Evolutionary conservation across 2,329 filamentous ascomycete species (phyloP), one percentile per base, ranked within the genome.

Genomic region (Aspergillus pseudoglaucus): DNA sequence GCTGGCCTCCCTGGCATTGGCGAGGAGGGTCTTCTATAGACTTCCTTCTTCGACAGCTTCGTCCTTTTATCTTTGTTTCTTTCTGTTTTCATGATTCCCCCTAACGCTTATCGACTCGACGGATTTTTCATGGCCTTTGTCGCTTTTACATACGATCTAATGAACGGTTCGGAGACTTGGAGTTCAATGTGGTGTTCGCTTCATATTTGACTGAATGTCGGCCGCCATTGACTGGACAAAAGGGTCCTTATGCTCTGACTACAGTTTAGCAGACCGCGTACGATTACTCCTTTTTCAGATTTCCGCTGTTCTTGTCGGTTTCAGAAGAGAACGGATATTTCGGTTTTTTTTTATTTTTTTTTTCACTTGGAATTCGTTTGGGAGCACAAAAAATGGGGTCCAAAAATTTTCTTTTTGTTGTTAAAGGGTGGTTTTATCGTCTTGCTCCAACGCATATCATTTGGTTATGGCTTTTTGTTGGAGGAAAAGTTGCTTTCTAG

Each of bases 1-100:
- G 71, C 70, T 64, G 71, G 71, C 48, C 65, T 74, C 60, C 70
- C 70, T 52, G 71, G 71, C 51, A 72, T 72, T 52, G 69, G 69
- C 49, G 69, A 72, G 55, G 68, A 72, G 56, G 68, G 68, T 41
- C 64, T 71, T 41, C 48, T 70, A 54, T 70, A 57, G 63, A 35
- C 27, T 30, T 30, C 38, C 30, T 39, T 44, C 17, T 42, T 47
- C 48, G 47, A 54, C 44, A 46, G 51, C 53, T 54, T 50, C 18
- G 45, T 45, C 44, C 50, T 54, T 54, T 20, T 39, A 18, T 12
- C 7, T 20, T 18, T 20, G 17, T 51, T 51, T 54, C 17, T 39
- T 39, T 12, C 15, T 20, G n/a, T 20, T 39, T 51, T 55, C 51
- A 51, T 47, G 44, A 58, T 59, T 56, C 56, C 45, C 54, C 53